Base-by-base conservation (phyloP, 495 filamentous ascomycete genomes). In the Cryomyces antarcticus region DNA sequence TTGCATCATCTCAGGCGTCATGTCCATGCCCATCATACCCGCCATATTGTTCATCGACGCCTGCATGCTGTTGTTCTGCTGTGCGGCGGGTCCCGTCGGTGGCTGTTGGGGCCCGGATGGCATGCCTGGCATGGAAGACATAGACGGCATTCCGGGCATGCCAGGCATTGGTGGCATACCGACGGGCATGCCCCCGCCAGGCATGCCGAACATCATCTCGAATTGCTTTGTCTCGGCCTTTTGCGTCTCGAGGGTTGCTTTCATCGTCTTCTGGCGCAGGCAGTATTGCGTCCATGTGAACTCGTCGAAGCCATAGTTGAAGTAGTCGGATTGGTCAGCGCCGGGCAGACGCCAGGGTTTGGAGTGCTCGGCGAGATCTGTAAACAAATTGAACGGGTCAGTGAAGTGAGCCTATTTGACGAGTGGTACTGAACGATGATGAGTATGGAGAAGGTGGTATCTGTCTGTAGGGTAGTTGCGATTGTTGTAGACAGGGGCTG, bases 241-340 rank as follows among this genome's bases (percentile, higher is more conserved):
- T 47, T 83, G 79, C 44, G 75, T 75, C 37, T 67, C 62, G 6
- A 83, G 73, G 46, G 84, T 80, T 43, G 73, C 74, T 12, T 80
- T 70, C 44, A 93, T 62, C 4, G 69, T 67, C 43, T 83, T 75
- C 55, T 96, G 92, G 52, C 92, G 92, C 46, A 85, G 61, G 29
- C 87, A 87, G 61, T 96, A 97, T 46, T 82, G 73, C 28, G 87
- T 81, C 89, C 89, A 97, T 11, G 92, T 95, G 57, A 96, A 97
- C 60, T 97, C 89, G 63, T 97, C 89, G 49, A 97, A 97, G 31
- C 92, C 92, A 64, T 96, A 97, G 64, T 97, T 97, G 71, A 97
- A 97, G 60, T 89, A 97, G 59, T 97, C 89, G 28, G 79, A 85
- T 36, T 93, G 71, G 57, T 96, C 89, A 37, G 88, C 80, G n/a